Conservation (phyloP, 2,329 filamentous ascomycete genomes). For the Torrubiella hemipterigena region DNA sequence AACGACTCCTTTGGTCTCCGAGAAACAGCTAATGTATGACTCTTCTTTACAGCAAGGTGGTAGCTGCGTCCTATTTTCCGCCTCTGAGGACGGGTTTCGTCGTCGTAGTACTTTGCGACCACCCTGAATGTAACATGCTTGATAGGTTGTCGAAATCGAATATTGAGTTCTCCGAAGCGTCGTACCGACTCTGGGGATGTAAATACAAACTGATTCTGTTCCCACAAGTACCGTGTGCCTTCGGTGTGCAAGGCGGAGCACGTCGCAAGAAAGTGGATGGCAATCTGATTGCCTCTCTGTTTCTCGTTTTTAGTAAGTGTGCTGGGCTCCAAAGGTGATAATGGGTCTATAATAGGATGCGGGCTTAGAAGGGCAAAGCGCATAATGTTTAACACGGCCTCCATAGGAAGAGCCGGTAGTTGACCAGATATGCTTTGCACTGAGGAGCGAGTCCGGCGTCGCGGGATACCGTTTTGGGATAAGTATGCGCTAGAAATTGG, state of each 20-base stretch:
- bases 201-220: conserved; percentile 41
- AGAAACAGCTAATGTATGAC: conserved; percentile 28
- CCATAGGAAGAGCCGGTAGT: conserved; percentile 35
- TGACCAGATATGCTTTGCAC: conserved; percentile 15
- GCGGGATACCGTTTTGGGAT: conserved; percentile 17
- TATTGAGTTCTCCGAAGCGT: conserved; percentile 33
- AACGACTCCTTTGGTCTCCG: conserved; percentile 30
- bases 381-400: conserved; percentile 40
- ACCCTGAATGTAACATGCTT: conserved; percentile 36
- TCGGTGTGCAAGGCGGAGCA: conserved; percentile 37
- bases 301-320: conserved; percentile 32
- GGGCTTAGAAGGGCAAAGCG: conserved; percentile 36
- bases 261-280: conserved; percentile 40
- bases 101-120: conserved; percentile 44
- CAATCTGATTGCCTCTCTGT: conserved; percentile 32
- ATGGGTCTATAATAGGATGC: conserved; percentile 40
- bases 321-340: conserved; percentile 30
- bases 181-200: conserved; percentile 37
- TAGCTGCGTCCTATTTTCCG: conserved; percentile 28
- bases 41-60: conserved; percentile 28
- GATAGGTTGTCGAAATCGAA: conserved; percentile 29
- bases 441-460: conserved; percentile 20
- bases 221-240: conserved; percentile 37
- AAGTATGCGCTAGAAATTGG: conserved; percentile 20
- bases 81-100: conserved; percentile 30